Conservation (phyloP, 2,329 filamentous ascomycete genomes). For the Colletotrichum ledebouriae region DNA sequence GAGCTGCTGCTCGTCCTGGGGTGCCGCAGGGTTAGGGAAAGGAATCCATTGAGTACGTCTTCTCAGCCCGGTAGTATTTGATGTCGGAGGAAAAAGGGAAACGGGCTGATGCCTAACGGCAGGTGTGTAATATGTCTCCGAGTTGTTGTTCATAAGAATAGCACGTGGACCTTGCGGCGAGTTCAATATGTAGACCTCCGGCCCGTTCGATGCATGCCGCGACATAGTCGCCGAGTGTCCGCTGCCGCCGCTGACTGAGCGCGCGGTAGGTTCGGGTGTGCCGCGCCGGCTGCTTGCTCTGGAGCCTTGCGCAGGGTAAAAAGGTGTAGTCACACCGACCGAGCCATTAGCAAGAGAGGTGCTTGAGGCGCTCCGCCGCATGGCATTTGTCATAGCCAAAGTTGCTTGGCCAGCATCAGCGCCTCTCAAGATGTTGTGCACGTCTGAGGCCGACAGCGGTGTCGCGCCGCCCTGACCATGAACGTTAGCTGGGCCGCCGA, state of each 20-base stretch:
- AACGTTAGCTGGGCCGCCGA: slow-evolving; percentile 26
- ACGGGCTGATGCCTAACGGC: slow-evolving; percentile 45
- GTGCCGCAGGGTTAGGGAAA: slow-evolving; percentile 42
- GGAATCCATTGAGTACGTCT: slow-evolving; percentile 34
- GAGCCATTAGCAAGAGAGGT: slow-evolving; percentile 56
- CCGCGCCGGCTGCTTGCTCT: slow-evolving; percentile 60
- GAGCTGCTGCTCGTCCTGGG: slow-evolving; percentile 39
- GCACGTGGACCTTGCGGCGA: slow-evolving; percentile 72
- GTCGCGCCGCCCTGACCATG: slow-evolving; percentile 27
- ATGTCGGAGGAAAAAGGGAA: slow-evolving; percentile 29
- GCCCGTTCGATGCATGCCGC: slow-evolving; percentile 48
- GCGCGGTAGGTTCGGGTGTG: slow-evolving; percentile 59
- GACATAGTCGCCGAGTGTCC: slow-evolving; percentile 45
- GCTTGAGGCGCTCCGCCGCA: slow-evolving; percentile 65
- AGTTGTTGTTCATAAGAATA: slow-evolving; percentile 66
- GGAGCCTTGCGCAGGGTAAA: slow-evolving; percentile 52
- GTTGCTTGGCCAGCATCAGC: slow-evolving; percentile 61
- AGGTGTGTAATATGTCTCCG: slow-evolving; percentile 67
- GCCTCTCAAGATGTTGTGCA: slow-evolving; percentile 61
- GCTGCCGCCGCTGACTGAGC: slow-evolving; percentile 51
- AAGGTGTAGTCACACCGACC: slow-evolving; percentile 60
- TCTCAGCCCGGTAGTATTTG: slow-evolving; percentile 30
- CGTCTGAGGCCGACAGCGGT: slow-evolving; percentile 56
- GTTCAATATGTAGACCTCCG: slow-evolving; percentile 71
- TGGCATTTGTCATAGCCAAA: slow-evolving; percentile 59